Base-by-base conservation (phyloP, 2,329 filamentous ascomycete species). In the Penicillium sp. region DNA sequence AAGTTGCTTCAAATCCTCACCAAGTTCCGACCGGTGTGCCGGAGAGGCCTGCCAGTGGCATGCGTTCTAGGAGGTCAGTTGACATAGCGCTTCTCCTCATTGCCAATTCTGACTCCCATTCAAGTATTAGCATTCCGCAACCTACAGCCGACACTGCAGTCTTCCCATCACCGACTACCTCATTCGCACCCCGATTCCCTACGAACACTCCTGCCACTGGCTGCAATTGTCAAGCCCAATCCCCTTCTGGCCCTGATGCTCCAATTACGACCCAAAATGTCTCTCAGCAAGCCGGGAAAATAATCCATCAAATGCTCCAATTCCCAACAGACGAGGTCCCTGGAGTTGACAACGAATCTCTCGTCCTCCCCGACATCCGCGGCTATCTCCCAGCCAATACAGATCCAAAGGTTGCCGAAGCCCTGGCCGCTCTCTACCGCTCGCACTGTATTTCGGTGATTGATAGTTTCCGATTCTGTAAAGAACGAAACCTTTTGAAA, bases 361-460 rank as follows among this genome's bases (percentile, higher is more conserved):
- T 98, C 42, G 82, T 86, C 40, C 82, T 99, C n/a, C 95, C 95
- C n/a, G 85, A 88, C 53, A 96, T 99, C 68, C 87, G 91, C 64
- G 83, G 86, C 5, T 97, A 93, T 73, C 82, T 97, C 2, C 93
- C 94, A 1, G 79, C 80, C 2, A 90, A 91, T 58, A 96, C 93
- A 6, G 95, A 99, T 74, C 82, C 85, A 0, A 94, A 98, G 72
- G 90, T 93, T 7, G 93, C 93, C 28, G 91, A 91, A 70, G 93
- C 93, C 4, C 82, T 99, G 25, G 87, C 88, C 40, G 93, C 94
- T 4, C 83, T 98, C 26, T 99, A 99, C 74, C 88, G 93, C 53
- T 95, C 94, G 2, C 94, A 98, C 74, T 97, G 93, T 75, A 97
- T 95, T 14, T 97, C 93, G 0, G 84, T 99, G 5, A 90, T 99